These are phyloP conservation scores for Trichoderma semiorbis DNA, from an alignment of 2,329 filamentous ascomycete species.

Conservation along the genomic window DNA sequence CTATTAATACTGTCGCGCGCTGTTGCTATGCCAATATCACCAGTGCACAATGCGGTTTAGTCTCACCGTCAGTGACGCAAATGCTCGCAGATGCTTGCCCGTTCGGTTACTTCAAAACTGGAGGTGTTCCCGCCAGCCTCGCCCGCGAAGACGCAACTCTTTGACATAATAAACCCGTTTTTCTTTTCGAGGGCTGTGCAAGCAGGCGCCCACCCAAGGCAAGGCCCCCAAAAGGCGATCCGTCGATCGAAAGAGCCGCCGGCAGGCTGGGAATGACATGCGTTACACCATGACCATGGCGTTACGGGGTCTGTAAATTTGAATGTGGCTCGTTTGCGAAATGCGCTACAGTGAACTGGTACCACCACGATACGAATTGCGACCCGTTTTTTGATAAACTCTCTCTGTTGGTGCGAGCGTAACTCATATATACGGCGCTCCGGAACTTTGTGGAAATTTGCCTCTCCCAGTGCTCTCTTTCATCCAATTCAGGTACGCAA, in stretches of 20 bases:
- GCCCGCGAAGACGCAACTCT: background rate
- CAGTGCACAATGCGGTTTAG: constrained; percentile 2
- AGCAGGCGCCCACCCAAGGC: background rate
- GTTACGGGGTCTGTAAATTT: background rate
- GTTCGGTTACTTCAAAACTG: constrained; percentile 8
- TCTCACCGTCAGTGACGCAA: background rate
- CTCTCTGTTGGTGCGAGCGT: background rate
- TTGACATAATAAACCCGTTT: background rate
- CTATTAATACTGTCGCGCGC: constrained; percentile 14
- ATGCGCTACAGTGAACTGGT: background rate
- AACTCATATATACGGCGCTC: background rate
- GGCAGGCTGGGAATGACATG: background rate
- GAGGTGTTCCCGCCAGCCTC: constrained; percentile 1
- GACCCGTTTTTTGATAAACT: background rate
- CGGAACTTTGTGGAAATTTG: background rate
- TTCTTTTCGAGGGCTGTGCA: constrained; percentile 1
- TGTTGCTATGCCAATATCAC: constrained; percentile 15
- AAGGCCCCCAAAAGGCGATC: background rate
- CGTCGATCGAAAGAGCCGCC: background rate
- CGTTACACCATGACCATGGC: background rate
- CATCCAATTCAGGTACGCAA: background rate
- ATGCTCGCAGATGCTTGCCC: background rate
- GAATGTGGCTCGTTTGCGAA: constrained; percentile 3
- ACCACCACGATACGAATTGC: background rate
- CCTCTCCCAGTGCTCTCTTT: background rate